Evolutionary conservation across 1,284 basidiomycete species (phyloP).

Genomic region (Marasmius tenuissimus): DNA sequence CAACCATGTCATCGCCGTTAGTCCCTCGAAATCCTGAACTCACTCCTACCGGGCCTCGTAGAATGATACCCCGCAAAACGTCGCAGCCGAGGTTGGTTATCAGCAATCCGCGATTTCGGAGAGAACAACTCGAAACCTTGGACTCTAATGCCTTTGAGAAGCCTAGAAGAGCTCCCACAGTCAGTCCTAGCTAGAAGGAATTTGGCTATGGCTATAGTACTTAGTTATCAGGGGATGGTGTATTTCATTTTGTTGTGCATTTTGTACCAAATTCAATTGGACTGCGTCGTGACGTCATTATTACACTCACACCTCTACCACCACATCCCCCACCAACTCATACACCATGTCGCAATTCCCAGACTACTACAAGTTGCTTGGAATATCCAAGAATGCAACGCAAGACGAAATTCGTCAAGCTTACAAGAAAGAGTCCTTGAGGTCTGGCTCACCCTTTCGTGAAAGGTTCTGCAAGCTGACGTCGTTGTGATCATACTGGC

Average conservation of each 20-base stretch:
- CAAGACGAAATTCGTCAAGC: constrained; percentile 77
- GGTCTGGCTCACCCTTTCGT: constrained; percentile 27
- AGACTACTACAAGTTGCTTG: constrained; percentile 74
- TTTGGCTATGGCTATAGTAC: not conserved
- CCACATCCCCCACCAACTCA: not conserved
- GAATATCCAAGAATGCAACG: constrained; percentile 57
- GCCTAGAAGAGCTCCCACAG: constrained; percentile 35
- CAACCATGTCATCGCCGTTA: constrained; percentile 16
- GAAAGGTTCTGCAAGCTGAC: constrained; percentile 10
- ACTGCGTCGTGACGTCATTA: constrained; percentile 3
- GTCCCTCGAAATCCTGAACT: constrained; percentile 8
- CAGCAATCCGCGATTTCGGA: constrained; percentile 30
- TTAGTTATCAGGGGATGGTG: not conserved
- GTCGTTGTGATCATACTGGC: constrained; percentile 13
- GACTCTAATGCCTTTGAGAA: constrained; percentile 40
- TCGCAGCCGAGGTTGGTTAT: constrained; percentile 30
- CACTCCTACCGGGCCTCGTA: constrained; percentile 17
- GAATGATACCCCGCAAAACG: constrained; percentile 13
- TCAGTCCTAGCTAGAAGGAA: not conserved
- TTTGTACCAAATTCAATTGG: not conserved
- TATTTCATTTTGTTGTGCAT: not conserved
- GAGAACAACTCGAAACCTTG: constrained; percentile 12
- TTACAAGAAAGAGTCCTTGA: constrained; percentile 82
- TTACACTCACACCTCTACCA: not conserved
- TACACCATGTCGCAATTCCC: constrained; percentile 39